Conservation (phyloP, 345 rosid genomes). For the Crucihimalaya himalaica region DNA sequence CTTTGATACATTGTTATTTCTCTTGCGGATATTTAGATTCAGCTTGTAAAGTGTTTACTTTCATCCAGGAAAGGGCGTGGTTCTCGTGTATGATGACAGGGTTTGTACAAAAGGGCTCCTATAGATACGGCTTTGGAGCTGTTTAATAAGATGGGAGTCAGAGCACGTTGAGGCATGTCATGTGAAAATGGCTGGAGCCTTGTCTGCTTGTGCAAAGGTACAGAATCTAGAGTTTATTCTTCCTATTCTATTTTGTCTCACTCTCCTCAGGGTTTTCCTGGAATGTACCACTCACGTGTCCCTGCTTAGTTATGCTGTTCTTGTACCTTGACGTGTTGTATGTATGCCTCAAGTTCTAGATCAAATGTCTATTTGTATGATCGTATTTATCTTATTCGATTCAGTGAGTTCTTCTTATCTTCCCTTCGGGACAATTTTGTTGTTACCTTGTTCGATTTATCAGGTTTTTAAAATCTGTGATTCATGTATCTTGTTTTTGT, state of each 20-base stretch:
- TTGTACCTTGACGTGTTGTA: slow-evolving; percentile 14
- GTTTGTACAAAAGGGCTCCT: slow-evolving; percentile 50
- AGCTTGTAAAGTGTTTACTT: slow-evolving; percentile 49
- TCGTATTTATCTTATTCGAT: slow-evolving; percentile 4
- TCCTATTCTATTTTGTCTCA: neutral
- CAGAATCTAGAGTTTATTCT: slow-evolving; percentile 52
- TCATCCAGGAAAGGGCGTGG: slow-evolving; percentile 48
- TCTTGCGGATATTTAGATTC: slow-evolving; percentile 55
- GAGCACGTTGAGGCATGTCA: slow-evolving; percentile 50
- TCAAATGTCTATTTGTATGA: neutral
- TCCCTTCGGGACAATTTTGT: neutral
- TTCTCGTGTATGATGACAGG: slow-evolving; percentile 73
- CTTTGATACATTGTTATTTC: slow-evolving; percentile 59
- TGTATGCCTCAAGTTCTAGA: slow-evolving; percentile 22
- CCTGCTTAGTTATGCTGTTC: neutral
- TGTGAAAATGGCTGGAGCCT: slow-evolving; percentile 66
- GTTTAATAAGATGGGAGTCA: slow-evolving; percentile 54
- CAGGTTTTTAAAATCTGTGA: neutral
- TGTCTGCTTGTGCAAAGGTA: slow-evolving; percentile 57
- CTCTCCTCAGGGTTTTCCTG: neutral
- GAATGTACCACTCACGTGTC: slow-evolving; percentile 1
- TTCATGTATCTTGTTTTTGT: neutral
- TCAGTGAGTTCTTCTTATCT: neutral
- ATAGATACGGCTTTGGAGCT: slow-evolving; percentile 54
- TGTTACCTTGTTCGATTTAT: neutral